Conservation (phyloP, 306 rosid genomes). For the Geum urbanum region DNA sequence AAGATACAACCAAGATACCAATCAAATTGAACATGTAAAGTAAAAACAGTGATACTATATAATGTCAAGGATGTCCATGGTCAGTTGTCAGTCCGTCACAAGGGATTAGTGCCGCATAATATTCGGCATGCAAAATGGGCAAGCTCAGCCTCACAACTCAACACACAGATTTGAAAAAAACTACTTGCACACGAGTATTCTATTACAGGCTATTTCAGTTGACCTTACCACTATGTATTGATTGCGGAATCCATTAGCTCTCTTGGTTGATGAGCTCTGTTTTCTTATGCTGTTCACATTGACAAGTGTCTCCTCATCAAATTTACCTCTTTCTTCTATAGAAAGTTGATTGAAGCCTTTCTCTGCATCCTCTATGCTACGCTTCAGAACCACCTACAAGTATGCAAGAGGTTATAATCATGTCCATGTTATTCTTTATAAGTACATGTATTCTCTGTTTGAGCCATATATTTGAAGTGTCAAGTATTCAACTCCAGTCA, state of each 20-base stretch:
- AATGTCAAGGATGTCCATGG: not conserved
- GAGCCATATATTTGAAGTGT: not conserved
- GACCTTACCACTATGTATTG: constrained; percentile 88
- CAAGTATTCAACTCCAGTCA: no score
- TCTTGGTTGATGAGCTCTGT: constrained; percentile 58
- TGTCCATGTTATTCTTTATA: constrained; percentile 14
- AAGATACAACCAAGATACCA: not conserved
- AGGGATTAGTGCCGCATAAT: not conserved
- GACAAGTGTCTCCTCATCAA: constrained; percentile 93
- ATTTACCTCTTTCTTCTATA: constrained; percentile 96
- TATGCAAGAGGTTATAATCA: constrained; percentile 21
- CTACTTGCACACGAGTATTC: not conserved
- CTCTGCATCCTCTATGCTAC: constrained; percentile 85
- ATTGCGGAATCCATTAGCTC: constrained; percentile 85
- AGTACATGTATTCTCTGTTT: not conserved
- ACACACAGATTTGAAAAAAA: not conserved
- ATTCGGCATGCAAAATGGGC: not conserved
- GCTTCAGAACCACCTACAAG: constrained; percentile 70
- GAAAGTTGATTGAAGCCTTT: constrained; percentile 92
- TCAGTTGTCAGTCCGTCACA: not conserved
- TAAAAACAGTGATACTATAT: not conserved
- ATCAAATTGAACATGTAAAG: not conserved
- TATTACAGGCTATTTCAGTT: constrained; percentile 3
- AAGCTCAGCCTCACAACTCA: not conserved
- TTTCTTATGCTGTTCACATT: constrained; percentile 82